phyloP scores from a whole-genome alignment of 179 eudicot genomes.

The Nepenthes alata region DNA sequence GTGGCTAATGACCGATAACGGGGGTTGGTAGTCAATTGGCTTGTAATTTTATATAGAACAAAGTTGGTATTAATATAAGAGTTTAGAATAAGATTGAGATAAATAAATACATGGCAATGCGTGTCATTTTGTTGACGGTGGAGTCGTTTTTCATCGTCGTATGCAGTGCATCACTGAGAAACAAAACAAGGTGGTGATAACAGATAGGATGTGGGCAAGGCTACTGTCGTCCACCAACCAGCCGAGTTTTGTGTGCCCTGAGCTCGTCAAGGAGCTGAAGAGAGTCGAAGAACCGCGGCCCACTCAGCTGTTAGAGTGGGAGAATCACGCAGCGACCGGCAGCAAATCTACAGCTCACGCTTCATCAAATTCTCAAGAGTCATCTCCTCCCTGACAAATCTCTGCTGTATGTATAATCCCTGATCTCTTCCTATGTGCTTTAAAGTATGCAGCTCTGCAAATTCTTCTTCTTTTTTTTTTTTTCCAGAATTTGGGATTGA shows the following conservation, averaged over 20 bases:
- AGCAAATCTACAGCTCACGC: conserved; percentile 5
- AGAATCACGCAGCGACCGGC: conserved; percentile 10
- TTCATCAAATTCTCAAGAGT: too few relatives aligned
- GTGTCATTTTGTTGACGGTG: conserved; percentile 7
- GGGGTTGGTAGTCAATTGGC: conserved; percentile 10
- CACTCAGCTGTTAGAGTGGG: conserved; percentile 12
- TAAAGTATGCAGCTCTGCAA: too few relatives aligned
- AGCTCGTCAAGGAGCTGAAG: conserved; percentile 15
- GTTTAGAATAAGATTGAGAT: too few relatives aligned
- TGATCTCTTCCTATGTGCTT: too few relatives aligned
- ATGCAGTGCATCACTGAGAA: conserved; percentile 29
- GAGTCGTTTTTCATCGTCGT: neutral
- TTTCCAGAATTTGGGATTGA: too few relatives aligned
- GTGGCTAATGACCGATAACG: neutral
- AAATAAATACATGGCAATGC: too few relatives aligned
- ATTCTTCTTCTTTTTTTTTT: too few relatives aligned
- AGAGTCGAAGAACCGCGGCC: conserved; percentile 8
- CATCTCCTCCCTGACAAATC: neutral
- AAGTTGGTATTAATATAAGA: too few relatives aligned
- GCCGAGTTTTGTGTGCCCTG: conserved; percentile 24
- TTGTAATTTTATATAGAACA: too few relatives aligned
- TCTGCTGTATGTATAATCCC: neutral
- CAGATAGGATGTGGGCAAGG: conserved; percentile 40
- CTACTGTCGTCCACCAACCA: conserved; percentile 35
- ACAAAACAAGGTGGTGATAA: conserved; percentile 30